Evolutionary conservation across 768 basidiomycete species (phyloP).

Genomic region (Royoungia palumana): DNA sequence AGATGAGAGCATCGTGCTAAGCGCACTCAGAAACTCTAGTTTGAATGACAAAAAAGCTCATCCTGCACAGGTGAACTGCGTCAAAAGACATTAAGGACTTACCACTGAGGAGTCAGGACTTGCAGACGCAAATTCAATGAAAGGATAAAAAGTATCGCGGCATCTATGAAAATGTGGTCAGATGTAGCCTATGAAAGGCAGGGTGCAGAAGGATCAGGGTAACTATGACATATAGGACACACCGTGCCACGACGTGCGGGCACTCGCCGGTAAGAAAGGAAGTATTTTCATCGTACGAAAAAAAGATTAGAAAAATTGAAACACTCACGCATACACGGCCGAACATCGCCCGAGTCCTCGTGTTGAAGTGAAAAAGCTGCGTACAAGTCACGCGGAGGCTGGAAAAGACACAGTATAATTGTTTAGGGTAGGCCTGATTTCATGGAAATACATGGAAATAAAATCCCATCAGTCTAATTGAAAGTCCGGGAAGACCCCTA

Average conservation of each 20-base stretch:
- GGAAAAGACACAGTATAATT: background rate
- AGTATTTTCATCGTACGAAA: constrained; percentile 50
- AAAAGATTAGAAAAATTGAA: background rate
- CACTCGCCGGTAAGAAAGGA: constrained; percentile 44
- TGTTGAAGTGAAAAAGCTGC: too few relatives aligned
- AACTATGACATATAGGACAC: constrained; percentile 82
- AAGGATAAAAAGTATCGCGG: background rate
- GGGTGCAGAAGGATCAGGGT: constrained; percentile 69
- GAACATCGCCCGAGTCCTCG: too few relatives aligned
- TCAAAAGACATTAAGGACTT: constrained; percentile 5
- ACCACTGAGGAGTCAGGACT: background rate
- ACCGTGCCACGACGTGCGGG: constrained; percentile 46
- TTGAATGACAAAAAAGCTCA: constrained; percentile 67
- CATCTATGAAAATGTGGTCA: constrained; percentile 11
- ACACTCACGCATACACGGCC: constrained; percentile 6
- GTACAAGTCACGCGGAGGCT: background rate
- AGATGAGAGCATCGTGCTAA: constrained; percentile 64
- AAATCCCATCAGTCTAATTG: too few relatives aligned
- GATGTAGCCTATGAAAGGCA: background rate
- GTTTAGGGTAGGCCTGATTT: too few relatives aligned
- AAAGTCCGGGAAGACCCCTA: too few relatives aligned
- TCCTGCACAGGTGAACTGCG: constrained; percentile 32
- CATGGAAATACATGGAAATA: too few relatives aligned
- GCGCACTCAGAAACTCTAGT: constrained; percentile 90
- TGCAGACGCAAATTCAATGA: background rate